Conservation (phyloP, 78 protist genomes). For the Capsaspora owczarzaki region DNA sequence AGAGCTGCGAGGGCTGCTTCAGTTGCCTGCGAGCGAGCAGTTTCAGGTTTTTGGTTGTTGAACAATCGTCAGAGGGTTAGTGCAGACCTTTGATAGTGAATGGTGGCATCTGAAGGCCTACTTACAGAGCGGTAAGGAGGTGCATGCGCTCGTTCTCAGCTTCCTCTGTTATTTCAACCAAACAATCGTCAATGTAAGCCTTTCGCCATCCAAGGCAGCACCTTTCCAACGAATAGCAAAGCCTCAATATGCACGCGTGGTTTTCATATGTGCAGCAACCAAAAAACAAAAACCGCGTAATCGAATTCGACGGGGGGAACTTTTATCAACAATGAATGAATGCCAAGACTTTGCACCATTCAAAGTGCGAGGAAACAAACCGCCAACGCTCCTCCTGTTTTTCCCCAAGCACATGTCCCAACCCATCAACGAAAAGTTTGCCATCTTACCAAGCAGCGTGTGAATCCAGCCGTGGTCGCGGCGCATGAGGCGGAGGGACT, state of each 20-base stretch:
- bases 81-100: background rate
- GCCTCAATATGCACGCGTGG: too few species aligned
- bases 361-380: too few species aligned
- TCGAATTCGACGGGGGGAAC: background rate
- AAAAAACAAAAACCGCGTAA: background rate
- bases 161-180: too few species aligned
- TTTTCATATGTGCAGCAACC: constrained; percentile 28
- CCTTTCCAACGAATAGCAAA: too few species aligned
- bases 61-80: background rate
- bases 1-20: constrained; percentile 12
- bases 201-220: too few species aligned
- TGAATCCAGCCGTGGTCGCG: constrained; percentile 57
- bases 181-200: too few species aligned
- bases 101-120: background rate
- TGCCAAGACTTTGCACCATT: too few species aligned
- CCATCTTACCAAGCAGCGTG: too few species aligned
- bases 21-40: constrained; percentile 39
- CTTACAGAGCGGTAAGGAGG: constrained; percentile 47
- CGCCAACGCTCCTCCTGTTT: too few species aligned
- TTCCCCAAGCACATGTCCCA: too few species aligned
- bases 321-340: too few species aligned
- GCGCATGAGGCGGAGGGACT: constrained; percentile 59
- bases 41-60: constrained; percentile 34
- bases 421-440: too few species aligned
- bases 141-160: constrained; percentile 90